These are phyloP conservation scores for Cladorrhinum sp. DNA, from an alignment of 2,329 filamentous ascomycete species.

Conservation along the genomic window DNA sequence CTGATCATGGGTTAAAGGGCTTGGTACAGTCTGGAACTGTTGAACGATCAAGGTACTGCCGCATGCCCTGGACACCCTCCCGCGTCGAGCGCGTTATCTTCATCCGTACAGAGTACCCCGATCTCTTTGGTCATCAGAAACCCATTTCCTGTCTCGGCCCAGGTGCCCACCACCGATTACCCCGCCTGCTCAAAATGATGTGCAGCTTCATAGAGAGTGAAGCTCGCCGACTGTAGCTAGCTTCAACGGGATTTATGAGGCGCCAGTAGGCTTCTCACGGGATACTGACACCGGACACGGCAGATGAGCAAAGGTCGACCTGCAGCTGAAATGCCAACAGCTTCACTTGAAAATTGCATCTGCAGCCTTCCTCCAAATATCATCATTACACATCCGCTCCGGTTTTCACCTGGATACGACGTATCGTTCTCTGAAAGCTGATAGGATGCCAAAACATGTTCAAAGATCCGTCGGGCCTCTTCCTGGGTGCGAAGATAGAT, in stretches of 20 bases:
- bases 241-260: neutral
- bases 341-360: neutral
- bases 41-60: neutral
- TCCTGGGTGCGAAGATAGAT: too few species aligned
- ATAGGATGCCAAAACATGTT: too few species aligned
- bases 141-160: neutral
- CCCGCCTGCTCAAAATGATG: constrained; percentile 10
- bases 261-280: neutral
- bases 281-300: neutral
- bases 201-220: neutral
- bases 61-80: neutral
- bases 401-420: neutral
- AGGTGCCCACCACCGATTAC: neutral
- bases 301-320: neutral
- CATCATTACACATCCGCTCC: neutral
- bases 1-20: neutral
- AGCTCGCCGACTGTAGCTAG: neutral
- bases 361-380: neutral
- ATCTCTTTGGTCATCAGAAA: neutral
- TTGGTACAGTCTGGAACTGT: neutral
- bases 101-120: neutral
- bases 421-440: too few species aligned
- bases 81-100: neutral
- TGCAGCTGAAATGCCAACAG: neutral
- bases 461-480: neutral